Percentiles rank a stretch among this genome's conserved stretches.
These are phyloP conservation scores for Exophiala viscosa DNA, from an alignment of 2,329 filamentous ascomycete genomes.

Conservation along the genomic window DNA sequence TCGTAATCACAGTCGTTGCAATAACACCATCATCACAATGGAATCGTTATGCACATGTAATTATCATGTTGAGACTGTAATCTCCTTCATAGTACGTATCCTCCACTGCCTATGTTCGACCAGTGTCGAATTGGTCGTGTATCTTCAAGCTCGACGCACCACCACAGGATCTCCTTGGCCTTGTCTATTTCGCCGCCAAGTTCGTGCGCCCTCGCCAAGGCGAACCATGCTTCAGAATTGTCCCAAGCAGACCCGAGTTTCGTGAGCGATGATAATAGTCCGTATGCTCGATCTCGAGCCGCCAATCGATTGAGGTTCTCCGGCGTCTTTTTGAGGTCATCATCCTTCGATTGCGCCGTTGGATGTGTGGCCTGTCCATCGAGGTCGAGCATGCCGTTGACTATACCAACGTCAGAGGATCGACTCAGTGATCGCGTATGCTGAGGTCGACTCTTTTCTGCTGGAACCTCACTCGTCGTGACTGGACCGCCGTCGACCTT, in stretches of 20 bases:
- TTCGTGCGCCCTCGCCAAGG: conserved; percentile 81
- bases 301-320: conserved; percentile 78
- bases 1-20: conserved; percentile 27
- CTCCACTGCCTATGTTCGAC: conserved; percentile 65
- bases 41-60: no score
- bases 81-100: conserved; percentile 54
- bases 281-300: conserved; percentile 82
- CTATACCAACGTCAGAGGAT: conserved; percentile 1
- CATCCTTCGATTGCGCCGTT: conserved; percentile 13
- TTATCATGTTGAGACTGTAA: not conserved
- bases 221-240: conserved; percentile 87
- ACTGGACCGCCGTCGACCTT: conserved; percentile 29
- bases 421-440: conserved; percentile 17
- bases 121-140: conserved; percentile 73
- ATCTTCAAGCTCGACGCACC: conserved; percentile 94
- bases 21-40: no score
- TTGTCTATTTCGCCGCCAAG: conserved; percentile 79
- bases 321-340: conserved; percentile 53
- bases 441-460: conserved; percentile 12
- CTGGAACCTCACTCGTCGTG: conserved; percentile 7
- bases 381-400: conserved; percentile 6
- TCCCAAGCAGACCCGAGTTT: conserved; percentile 88
- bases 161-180: conserved; percentile 91
- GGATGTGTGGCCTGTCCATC: conserved; percentile 4
- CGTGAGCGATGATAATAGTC: conserved; percentile 74